A percentile compares a stretch with the other conserved stretches of the same genome.
phyloP scores from a whole-genome alignment of 352 stramenopile genomes.

The Pythium scleroteichum region DNA sequence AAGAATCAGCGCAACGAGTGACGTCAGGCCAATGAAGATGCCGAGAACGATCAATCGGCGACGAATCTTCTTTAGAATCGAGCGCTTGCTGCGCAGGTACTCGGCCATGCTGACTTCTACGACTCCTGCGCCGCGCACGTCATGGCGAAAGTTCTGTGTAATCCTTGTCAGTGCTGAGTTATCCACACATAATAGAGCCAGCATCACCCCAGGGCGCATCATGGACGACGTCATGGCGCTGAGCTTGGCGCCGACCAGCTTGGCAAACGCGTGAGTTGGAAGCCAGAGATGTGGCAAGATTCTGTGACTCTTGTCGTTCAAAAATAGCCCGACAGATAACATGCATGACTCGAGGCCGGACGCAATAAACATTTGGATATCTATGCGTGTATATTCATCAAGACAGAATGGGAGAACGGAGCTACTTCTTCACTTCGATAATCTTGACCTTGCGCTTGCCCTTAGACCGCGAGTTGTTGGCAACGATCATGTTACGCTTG shows the following conservation, averaged over 20 bases:
- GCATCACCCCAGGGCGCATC: constrained; percentile 61
- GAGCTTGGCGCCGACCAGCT: too few relatives aligned
- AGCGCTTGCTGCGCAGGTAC: constrained; percentile 71
- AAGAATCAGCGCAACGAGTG: constrained; percentile 47
- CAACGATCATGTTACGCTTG: constrained; percentile 86
- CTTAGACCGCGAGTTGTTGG: constrained; percentile 60
- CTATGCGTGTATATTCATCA: not conserved
- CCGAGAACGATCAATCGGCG: constrained; percentile 59
- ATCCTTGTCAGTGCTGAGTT: too few relatives aligned
- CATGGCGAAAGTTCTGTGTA: constrained; percentile 67
- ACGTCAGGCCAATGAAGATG: constrained; percentile 51
- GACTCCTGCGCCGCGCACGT: constrained; percentile 54
- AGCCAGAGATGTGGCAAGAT: too few relatives aligned
- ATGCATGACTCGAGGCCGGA: too few relatives aligned
- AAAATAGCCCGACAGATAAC: not conserved
- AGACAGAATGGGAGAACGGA: not conserved
- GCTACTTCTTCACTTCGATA: constrained; percentile 79
- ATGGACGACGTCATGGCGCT: constrained; percentile 40
- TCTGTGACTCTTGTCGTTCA: not conserved
- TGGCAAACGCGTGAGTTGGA: too few relatives aligned
- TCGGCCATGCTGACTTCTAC: constrained; percentile 75
- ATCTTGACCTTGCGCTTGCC: constrained; percentile 79
- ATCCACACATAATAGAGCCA: too few relatives aligned
- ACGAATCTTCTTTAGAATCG: constrained; percentile 74
- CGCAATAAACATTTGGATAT: too few relatives aligned